phyloP scores from a whole-genome alignment of 2,329 filamentous ascomycete species.

The Dactylellina drechsleri region DNA sequence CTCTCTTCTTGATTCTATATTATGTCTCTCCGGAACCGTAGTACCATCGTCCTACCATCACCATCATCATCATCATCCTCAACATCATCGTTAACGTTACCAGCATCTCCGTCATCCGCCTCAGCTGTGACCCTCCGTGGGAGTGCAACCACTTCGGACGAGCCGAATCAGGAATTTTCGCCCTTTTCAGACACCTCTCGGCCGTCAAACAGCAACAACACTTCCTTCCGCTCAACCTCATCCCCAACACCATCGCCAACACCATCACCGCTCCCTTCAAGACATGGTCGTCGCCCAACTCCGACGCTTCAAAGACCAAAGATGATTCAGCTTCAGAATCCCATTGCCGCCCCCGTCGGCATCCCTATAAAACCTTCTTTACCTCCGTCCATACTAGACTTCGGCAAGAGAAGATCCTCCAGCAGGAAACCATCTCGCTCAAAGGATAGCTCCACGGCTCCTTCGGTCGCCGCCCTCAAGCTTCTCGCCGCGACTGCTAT shows the following conservation, averaged over 20 bases:
- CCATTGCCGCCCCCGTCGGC: slow-evolving; percentile 44
- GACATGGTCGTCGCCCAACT: slow-evolving; percentile 48
- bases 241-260: neutral
- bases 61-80: slow-evolving; percentile 13
- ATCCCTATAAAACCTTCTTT: slow-evolving; percentile 44
- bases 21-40: slow-evolving; percentile 19
- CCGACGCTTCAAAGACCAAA: slow-evolving; percentile 31
- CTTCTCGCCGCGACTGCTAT: slow-evolving; percentile 58
- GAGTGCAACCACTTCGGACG: slow-evolving; percentile 43
- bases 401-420: slow-evolving; percentile 27
- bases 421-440: slow-evolving; percentile 19
- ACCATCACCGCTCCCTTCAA: slow-evolving; percentile 16
- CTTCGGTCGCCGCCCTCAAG: slow-evolving; percentile 58
- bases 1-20: slow-evolving; percentile 1
- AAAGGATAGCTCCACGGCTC: slow-evolving; percentile 39
- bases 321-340: slow-evolving; percentile 50
- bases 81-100: neutral
- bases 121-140: slow-evolving; percentile 29
- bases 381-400: slow-evolving; percentile 35
- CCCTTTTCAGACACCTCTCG: slow-evolving; percentile 10
- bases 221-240: slow-evolving; percentile 19
- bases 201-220: slow-evolving; percentile 46
- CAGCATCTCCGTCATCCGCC: slow-evolving; percentile 4
- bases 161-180: slow-evolving; percentile 49
- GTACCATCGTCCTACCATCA: slow-evolving; percentile 8